Conservation (phyloP, 2,329 filamentous ascomycete species). For the Didymella lethalis region DNA sequence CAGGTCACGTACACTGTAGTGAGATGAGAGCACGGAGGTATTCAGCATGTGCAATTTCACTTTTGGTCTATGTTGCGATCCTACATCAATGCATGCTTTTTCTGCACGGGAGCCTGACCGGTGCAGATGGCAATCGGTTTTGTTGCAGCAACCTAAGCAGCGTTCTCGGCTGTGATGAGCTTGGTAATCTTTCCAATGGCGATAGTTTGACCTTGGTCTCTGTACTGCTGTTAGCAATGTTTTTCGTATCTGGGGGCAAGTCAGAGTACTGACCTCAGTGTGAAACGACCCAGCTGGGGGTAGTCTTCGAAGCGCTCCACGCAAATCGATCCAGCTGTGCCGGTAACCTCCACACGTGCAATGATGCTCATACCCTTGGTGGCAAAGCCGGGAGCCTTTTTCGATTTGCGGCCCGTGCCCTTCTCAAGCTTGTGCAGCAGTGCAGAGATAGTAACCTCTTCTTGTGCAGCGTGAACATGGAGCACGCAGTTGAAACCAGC, state of each 20-base stretch:
- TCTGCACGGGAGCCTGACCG: constrained; percentile 1
- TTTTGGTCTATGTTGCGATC: constrained; percentile 17
- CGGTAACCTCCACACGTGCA: constrained; percentile 85
- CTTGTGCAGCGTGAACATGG: constrained; percentile 95
- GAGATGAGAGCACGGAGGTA: not conserved
- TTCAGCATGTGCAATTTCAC: constrained; percentile 7
- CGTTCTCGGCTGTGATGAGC: constrained; percentile 63
- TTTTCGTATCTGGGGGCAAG: not conserved
- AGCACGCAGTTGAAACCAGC: constrained; percentile 98
- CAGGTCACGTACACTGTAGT: too few relatives aligned
- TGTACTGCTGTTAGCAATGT: constrained; percentile 38
- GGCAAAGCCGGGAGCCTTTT: constrained; percentile 89
- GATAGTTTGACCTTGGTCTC: constrained; percentile 89
- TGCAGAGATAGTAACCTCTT: constrained; percentile 91
- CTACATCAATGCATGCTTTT: not conserved
- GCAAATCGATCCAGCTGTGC: constrained; percentile 85
- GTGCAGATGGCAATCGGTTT: not conserved
- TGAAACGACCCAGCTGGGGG: constrained; percentile 66
- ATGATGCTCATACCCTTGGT: constrained; percentile 86
- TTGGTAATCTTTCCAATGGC: constrained; percentile 99
- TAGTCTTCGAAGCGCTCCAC: constrained; percentile 96
- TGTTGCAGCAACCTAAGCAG: constrained; percentile 23
- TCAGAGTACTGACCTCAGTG: constrained; percentile 30
- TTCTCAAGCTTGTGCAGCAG: constrained; percentile 95
- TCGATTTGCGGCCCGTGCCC: constrained; percentile 91